These are phyloP conservation scores for Microbotryomycetes sp. DNA, from an alignment of 1,284 basidiomycete genomes.

Conservation along the genomic window DNA sequence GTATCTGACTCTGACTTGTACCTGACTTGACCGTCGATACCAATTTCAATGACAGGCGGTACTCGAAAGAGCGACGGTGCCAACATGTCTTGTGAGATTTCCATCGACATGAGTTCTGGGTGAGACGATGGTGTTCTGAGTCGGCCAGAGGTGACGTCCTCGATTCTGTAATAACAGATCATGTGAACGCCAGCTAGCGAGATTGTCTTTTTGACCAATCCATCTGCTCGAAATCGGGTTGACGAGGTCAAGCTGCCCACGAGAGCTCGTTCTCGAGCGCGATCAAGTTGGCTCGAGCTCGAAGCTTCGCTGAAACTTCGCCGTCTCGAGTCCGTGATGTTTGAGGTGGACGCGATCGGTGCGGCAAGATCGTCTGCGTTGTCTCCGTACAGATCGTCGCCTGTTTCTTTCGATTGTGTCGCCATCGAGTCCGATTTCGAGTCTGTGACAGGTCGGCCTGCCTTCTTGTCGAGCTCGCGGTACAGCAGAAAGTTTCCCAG, in stretches of 20 bases:
- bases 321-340: slow-evolving; percentile 36
- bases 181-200: slow-evolving; percentile 70
- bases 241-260: slow-evolving; percentile 83
- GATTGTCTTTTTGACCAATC: slow-evolving; percentile 80
- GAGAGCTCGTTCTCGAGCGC: slow-evolving; percentile 61
- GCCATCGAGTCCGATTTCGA: not conserved
- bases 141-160: slow-evolving; percentile 81
- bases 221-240: slow-evolving; percentile 82
- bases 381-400: not conserved
- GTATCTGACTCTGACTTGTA: slow-evolving; percentile 29
- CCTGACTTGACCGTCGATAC: slow-evolving; percentile 17
- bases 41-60: slow-evolving; percentile 34
- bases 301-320: slow-evolving; percentile 13
- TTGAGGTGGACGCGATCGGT: slow-evolving; percentile 43
- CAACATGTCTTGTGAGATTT: slow-evolving; percentile 52
- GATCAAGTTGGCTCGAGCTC: slow-evolving; percentile 29
- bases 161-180: slow-evolving; percentile 90
- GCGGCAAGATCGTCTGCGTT: not conserved
- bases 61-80: slow-evolving; percentile 29
- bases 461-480: slow-evolving; percentile 78
- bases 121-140: slow-evolving; percentile 80
- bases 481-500: slow-evolving; percentile 93
- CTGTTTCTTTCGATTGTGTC: not conserved
- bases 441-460: slow-evolving; percentile 1
- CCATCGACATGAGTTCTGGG: slow-evolving; percentile 75